Evolutionary conservation across 2,329 filamentous ascomycete species (phyloP).

Genomic region (Neoarthrinium moseri): DNA sequence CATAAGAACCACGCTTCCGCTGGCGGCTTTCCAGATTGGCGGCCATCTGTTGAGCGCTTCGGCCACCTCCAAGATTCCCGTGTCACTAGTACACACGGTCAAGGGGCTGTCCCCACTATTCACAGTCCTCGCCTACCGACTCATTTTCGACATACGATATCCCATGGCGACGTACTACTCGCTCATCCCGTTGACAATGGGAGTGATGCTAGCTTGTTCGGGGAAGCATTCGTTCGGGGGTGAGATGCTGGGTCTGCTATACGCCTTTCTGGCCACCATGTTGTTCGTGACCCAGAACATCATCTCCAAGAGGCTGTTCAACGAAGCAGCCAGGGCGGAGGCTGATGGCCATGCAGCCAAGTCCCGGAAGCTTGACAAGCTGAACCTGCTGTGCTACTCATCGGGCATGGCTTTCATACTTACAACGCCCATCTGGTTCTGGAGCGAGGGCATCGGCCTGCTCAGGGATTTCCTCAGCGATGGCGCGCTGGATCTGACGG

Average conservation of each 20-base stretch:
- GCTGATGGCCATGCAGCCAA: constrained; percentile 63
- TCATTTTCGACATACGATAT: constrained; percentile 87
- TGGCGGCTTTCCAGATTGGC: constrained; percentile 89
- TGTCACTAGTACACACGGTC: constrained; percentile 96
- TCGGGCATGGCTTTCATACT: constrained; percentile 87
- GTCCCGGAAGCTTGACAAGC: constrained; percentile 85
- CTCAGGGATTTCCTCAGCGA: constrained; percentile 77
- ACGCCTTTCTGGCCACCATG: constrained; percentile 84
- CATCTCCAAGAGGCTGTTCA: constrained; percentile 96
- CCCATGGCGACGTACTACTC: constrained; percentile 84
- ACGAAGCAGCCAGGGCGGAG: constrained; percentile 84
- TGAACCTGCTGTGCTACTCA: constrained; percentile 97
- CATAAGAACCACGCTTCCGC: constrained; percentile 81
- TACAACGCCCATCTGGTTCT: constrained; percentile 89
- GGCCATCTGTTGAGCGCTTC: constrained; percentile 93
- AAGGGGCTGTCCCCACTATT: constrained; percentile 96
- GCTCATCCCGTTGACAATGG: constrained; percentile 83
- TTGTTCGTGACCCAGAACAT: constrained; percentile 99
- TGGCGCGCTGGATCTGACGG: constrained; percentile 66
- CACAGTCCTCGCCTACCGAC: constrained; percentile 88
- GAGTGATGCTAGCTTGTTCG: constrained; percentile 96
- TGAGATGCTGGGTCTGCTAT: constrained; percentile 85
- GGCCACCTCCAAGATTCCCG: constrained; percentile 90
- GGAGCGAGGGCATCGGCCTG: constrained; percentile 79
- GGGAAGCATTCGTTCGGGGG: constrained; percentile 75